phyloP scores from a whole-genome alignment of 805 yeast species.

The Blastobotrys terrestris region DNA sequence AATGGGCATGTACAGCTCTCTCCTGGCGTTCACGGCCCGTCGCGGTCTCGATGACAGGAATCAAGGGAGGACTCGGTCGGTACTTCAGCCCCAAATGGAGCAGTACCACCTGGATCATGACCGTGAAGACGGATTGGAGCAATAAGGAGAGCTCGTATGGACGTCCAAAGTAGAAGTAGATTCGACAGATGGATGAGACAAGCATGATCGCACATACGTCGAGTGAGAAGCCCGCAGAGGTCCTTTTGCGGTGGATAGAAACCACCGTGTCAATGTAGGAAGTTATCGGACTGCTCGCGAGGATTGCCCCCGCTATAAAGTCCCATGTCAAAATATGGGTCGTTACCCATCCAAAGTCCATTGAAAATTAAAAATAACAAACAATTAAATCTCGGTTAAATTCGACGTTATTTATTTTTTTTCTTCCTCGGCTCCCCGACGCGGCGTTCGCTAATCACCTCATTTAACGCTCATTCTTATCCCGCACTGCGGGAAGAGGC shows the following conservation, averaged over 20 bases:
- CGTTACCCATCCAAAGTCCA: not conserved
- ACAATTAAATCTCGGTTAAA: not conserved
- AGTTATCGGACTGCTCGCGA: conserved; percentile 69
- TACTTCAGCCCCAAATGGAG: conserved; percentile 52
- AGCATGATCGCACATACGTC: conserved; percentile 92
- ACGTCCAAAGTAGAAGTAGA: conserved; percentile 68
- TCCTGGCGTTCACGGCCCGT: not conserved
- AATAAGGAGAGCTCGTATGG: conserved; percentile 78
- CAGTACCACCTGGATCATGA: conserved; percentile 65
- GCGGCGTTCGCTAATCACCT: not conserved
- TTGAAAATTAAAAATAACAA: not conserved
- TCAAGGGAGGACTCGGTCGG: conserved; percentile 17
- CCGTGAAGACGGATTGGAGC: conserved; percentile 78
- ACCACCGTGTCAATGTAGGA: conserved; percentile 82
- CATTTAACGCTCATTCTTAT: no score
- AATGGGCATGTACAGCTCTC: not conserved
- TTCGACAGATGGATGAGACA: conserved; percentile 64
- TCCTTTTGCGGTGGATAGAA: conserved; percentile 54
- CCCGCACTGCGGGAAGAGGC: not conserved
- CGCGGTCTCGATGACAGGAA: conserved; percentile 2
- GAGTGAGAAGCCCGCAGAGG: conserved; percentile 78
- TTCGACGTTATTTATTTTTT: no score
- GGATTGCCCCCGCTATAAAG: conserved; percentile 3
- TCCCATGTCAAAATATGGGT: not conserved
- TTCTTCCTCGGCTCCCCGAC: not conserved